Conservation (phyloP, 208 protist genomes). For the Herpetomonas tarakana region DNA sequence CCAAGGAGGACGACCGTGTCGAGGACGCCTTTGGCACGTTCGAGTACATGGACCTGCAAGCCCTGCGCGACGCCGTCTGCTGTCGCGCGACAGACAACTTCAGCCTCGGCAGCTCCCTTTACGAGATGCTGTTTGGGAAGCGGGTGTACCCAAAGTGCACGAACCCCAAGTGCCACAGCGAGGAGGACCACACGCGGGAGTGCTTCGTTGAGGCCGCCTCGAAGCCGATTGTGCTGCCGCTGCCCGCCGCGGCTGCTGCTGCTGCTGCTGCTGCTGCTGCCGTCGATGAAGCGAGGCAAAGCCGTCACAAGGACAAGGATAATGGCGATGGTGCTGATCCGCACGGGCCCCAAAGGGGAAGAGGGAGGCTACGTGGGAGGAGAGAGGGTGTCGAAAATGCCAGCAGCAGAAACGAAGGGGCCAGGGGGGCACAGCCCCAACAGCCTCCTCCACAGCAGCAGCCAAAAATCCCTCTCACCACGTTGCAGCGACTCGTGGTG, state of each 20-base stretch:
- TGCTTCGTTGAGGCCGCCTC: slow-evolving; percentile 67
- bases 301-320: background rate
- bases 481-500: slow-evolving; percentile 48
- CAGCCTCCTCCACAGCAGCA: background rate
- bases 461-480: slow-evolving; percentile 13
- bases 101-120: slow-evolving; percentile 73
- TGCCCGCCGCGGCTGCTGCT: background rate
- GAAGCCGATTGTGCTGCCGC: slow-evolving; percentile 35
- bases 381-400: too few species aligned
- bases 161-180: slow-evolving; percentile 28
- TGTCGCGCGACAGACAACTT: slow-evolving; percentile 75
- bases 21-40: slow-evolving; percentile 68
- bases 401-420: too few species aligned
- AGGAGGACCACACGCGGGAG: slow-evolving; percentile 65
- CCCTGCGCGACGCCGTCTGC: slow-evolving; percentile 61
- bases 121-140: slow-evolving; percentile 63
- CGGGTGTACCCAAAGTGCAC: slow-evolving; percentile 70
- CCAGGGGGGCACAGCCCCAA: background rate
- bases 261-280: background rate
- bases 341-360: too few species aligned
- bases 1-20: slow-evolving; percentile 32
- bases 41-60: slow-evolving; percentile 86
- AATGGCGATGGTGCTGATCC: too few species aligned
- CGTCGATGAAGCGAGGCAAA: background rate
- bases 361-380: too few species aligned